Percentiles rank a stretch among this genome's conserved stretches.
Conservation (phyloP, 164 flowering plant species). For the Aristolochia fimbriata region DNA sequence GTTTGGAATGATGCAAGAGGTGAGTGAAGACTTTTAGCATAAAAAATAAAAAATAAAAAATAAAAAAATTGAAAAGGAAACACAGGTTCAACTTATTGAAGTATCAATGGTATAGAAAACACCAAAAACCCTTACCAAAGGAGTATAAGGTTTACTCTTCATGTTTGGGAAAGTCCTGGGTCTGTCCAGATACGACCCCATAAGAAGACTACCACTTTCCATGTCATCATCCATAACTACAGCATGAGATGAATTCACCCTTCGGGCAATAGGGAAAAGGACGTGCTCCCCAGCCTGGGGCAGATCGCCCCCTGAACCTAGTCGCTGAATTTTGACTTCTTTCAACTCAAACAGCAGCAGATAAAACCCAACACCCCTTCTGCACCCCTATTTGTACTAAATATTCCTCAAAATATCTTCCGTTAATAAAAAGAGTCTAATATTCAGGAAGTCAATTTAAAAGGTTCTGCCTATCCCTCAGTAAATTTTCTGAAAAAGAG, state of each 20-base stretch:
- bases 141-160: slow-evolving; percentile 72
- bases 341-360: neutral
- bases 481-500: too few relatives aligned
- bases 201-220: slow-evolving; percentile 42
- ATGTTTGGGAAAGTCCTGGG: slow-evolving; percentile 74
- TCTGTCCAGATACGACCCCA: slow-evolving; percentile 61
- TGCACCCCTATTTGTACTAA: neutral
- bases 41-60: too few relatives aligned
- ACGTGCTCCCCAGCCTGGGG: slow-evolving; percentile 63
- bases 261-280: slow-evolving; percentile 51
- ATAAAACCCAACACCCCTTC: neutral
- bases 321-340: slow-evolving; percentile 67
- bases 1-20: too few relatives aligned
- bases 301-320: slow-evolving; percentile 81
- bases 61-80: too few relatives aligned
- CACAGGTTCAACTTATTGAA: too few relatives aligned
- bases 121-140: slow-evolving; percentile 38
- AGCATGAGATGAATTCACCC: slow-evolving; percentile 53
- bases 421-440: neutral
- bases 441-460: too few relatives aligned
- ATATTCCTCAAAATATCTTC: neutral
- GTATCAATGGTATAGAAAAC: too few relatives aligned
- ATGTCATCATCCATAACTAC: slow-evolving; percentile 64
- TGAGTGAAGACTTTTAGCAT: too few relatives aligned
- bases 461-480: too few relatives aligned